Evolutionary conservation across 257 asterid genomes (phyloP), one percentile per base, ranked within the genome.

Genomic region (Echites panduratus): DNA sequence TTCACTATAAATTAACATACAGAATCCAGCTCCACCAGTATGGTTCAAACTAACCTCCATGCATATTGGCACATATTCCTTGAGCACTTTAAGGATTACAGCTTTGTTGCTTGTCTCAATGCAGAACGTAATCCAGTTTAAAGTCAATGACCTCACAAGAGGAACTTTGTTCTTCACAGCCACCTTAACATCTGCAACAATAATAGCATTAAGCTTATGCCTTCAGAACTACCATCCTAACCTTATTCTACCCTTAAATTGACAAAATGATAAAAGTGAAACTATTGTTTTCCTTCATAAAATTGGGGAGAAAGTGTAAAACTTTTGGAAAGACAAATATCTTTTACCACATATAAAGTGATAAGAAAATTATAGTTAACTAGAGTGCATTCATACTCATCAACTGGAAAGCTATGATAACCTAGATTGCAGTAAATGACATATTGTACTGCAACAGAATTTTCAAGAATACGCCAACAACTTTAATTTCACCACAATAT

Each of bases 131-230:
- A 92, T 90, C 98, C 98, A 95, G 83, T 83, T 95, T 83, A 95
- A 80, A 41, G 99, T 86, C 87, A 82, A 78, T 24, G 99, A 95
- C 75, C 99, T 84, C 54, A 95, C 99, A 69, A 92, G 97, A 68
- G 99, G 99, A 81, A 95, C 99, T 82, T 95, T 95, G 78, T 95
- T 92, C 84, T 95, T 95, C 71, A 88, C 84, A 54, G 99, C 96
- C 19, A 89, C 86, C 89, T 95, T 95, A 50, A 92, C 88, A 84
- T 95, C 99, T 95, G 96, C 90, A 85, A 74, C 69, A 84, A 65
- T 73, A 77, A 70, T 41, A 29, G 14, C 24, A 20, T 68, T 53
- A 24, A 75, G 58, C 32, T 40, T 24, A 53, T n/a, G 57, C 77
- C 43, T 59, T 62, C 61, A 72, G 16, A 29, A 44, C 40, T 35